phyloP scores from a whole-genome alignment of 228 moss, liverwort and hornwort genomes.

The Sphagnum magellanicum region DNA sequence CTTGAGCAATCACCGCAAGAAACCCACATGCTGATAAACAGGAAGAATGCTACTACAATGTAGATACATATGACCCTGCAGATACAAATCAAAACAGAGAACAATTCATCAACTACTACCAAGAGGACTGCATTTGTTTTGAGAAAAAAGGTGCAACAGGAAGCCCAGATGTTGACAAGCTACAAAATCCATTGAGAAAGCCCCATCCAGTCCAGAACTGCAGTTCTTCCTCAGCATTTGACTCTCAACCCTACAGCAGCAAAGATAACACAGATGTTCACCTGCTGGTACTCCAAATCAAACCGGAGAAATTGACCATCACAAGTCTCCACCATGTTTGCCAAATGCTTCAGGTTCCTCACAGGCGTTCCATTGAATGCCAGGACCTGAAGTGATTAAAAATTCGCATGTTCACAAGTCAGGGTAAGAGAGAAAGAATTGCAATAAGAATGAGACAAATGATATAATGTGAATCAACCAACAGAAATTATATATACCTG shows the following conservation, averaged over 20 bases:
- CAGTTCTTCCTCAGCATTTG: background rate
- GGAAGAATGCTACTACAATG: background rate
- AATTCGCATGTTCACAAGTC: no score
- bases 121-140: no score
- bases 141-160: background rate
- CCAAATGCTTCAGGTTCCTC: slow-evolving; percentile 48
- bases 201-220: background rate
- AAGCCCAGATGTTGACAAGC: background rate
- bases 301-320: slow-evolving; percentile 48
- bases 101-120: no score
- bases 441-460: no score
- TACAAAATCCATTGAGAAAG: background rate
- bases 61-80: background rate
- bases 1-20: background rate
- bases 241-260: no score
- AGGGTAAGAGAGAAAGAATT: no score
- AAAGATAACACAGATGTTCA: background rate
- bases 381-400: slow-evolving; percentile 21
- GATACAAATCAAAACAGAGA: no score
- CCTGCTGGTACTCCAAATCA: slow-evolving; percentile 58
- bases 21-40: background rate
- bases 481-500: slow-evolving; percentile 16
- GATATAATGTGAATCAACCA: no score
- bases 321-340: slow-evolving; percentile 51
- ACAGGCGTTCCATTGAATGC: slow-evolving; percentile 53